Conservation (phyloP, 805 yeast species). For the Kuraishia ogatae region DNA sequence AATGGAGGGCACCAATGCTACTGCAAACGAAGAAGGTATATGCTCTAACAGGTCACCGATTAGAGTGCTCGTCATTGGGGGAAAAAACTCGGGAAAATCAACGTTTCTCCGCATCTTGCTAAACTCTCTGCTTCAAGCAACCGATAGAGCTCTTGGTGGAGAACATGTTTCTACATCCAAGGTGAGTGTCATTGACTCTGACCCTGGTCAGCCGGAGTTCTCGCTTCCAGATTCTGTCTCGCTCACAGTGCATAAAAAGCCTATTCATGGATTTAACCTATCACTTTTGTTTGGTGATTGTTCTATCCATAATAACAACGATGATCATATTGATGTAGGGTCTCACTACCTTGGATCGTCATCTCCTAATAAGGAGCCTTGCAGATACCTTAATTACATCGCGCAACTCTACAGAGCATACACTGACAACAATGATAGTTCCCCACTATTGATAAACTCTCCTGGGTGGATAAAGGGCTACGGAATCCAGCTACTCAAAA, state of each 20-base stretch:
- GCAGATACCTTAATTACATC: slow-evolving; percentile 37
- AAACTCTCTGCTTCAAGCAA: slow-evolving; percentile 27
- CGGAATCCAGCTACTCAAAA: slow-evolving; percentile 58
- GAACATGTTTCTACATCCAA: slow-evolving; percentile 11
- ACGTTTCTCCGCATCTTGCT: slow-evolving; percentile 49
- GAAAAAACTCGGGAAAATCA: slow-evolving; percentile 79
- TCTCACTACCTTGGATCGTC: slow-evolving; percentile 49
- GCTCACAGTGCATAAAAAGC: slow-evolving; percentile 25
- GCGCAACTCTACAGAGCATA: slow-evolving; percentile 26
- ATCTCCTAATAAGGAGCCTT: slow-evolving; percentile 63
- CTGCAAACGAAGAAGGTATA: background rate
- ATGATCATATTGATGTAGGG: slow-evolving; percentile 16
- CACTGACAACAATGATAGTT: slow-evolving; percentile 12
- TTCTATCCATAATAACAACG: slow-evolving; percentile 20
- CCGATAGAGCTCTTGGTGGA: slow-evolving; percentile 13
- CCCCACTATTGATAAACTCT: slow-evolving; percentile 55
- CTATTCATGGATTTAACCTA: slow-evolving; percentile 30
- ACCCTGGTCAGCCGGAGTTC: slow-evolving; percentile 84
- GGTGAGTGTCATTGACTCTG: slow-evolving; percentile 60
- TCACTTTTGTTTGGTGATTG: slow-evolving; percentile 1
- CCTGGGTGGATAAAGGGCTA: slow-evolving; percentile 93
- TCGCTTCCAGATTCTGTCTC: slow-evolving; percentile 68
- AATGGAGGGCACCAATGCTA: background rate
- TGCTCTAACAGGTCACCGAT: background rate
- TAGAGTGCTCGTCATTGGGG: slow-evolving; percentile 41